Evolutionary conservation across 2,329 filamentous ascomycete genomes (phyloP), one percentile per base, ranked within the genome.

Genomic region (Basipetospora chlamydospora): DNA sequence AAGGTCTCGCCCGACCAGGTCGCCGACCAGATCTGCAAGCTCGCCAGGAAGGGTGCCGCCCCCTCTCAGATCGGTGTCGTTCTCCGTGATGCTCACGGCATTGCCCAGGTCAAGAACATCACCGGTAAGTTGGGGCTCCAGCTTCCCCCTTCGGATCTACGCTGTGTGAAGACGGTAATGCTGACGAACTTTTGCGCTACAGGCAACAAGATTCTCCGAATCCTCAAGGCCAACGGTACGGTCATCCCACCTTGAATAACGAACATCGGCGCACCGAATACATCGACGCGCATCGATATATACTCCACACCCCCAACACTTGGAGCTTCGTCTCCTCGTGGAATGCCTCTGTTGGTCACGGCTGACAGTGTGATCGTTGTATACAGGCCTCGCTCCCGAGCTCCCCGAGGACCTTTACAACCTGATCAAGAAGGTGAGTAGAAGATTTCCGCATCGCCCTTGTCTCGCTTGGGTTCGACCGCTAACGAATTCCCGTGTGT

Each of bases 131-230:
- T 50, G 22, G 22, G 22, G 22, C 6, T 11, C 6, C 22, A 23
- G 22, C 11, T 6, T 23, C 11, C 22, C 6, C 6, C 22, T 37
- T 28, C 18, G 26, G 37, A 41, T n/a, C n/a, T n/a, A n/a, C n/a
- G n/a, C n/a, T n/a, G n/a, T n/a, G n/a, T n/a, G n/a, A n/a, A n/a
- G n/a, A n/a, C n/a, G n/a, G n/a, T n/a, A n/a, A 44, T 48, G 48
- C 60, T 70, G 52, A 67, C 56, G 40, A 44, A 49, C 32, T 23
- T 11, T 6, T 11, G 22, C 49, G 47, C 13, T 36, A n/a, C 51
- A 87, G 88, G 90, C 70, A 98, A 98, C 85, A 93, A 94, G 77
- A 95, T 98, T 63, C 85, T 98, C 59, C 82, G 90, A 66, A 96
- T 98, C 70, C 77, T 98, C 55, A 96, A 95, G 80, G 81, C 81